These are phyloP conservation scores for Corylus heterophylla DNA, from an alignment of 306 rosid genomes.

Conservation along the genomic window DNA sequence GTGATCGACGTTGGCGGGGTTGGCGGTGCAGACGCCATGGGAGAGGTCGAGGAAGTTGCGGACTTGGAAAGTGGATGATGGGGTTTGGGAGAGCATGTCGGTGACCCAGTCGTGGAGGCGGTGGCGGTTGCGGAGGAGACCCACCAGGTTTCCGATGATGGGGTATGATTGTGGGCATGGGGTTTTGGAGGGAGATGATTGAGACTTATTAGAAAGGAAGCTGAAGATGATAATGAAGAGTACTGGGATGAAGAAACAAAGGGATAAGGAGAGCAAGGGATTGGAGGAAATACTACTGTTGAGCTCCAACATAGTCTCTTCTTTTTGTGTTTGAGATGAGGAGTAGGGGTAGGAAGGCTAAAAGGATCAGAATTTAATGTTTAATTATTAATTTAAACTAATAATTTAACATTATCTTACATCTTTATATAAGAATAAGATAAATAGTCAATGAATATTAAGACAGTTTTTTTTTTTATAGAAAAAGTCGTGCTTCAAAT, in stretches of 20 bases:
- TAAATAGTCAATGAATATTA: too few relatives aligned
- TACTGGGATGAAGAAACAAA: not conserved
- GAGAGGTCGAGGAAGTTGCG: constrained; percentile 27
- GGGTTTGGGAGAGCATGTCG: constrained; percentile 28
- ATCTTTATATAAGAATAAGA: too few relatives aligned
- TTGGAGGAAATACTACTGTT: not conserved
- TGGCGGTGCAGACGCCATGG: constrained; percentile 23
- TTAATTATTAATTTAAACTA: too few relatives aligned
- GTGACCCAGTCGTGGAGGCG: constrained; percentile 33
- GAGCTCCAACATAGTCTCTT: not conserved
- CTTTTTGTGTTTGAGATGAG: not conserved
- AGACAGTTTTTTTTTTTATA: too few relatives aligned
- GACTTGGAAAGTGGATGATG: constrained; percentile 20
- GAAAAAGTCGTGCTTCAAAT: too few relatives aligned
- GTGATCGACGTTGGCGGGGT: constrained; percentile 31
- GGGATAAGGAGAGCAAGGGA: not conserved
- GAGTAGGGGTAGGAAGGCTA: not conserved
- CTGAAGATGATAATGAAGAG: constrained; percentile 2
- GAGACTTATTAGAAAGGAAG: not conserved
- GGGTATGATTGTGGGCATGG: constrained; percentile 27
- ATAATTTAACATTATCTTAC: too few relatives aligned
- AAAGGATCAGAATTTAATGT: not conserved
- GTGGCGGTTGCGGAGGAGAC: constrained; percentile 20
- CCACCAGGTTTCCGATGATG: constrained; percentile 19
- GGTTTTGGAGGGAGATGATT: not conserved